These are phyloP conservation scores for Saxophila tyrrhenica DNA, from an alignment of 495 filamentous ascomycete genomes.

Conservation along the genomic window DNA sequence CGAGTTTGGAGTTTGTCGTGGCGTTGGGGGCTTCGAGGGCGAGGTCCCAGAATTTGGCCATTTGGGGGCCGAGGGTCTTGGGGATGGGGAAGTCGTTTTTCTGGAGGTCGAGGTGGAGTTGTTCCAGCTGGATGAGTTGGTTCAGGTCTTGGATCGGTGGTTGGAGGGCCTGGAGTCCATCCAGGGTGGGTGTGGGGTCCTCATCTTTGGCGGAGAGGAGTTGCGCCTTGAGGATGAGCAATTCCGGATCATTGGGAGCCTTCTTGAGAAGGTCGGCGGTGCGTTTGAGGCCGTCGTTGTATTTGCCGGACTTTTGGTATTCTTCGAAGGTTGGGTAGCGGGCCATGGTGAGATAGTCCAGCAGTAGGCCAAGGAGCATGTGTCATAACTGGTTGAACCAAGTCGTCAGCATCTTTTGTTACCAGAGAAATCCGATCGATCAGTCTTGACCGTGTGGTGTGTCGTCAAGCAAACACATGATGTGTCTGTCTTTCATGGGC, in stretches of 20 bases:
- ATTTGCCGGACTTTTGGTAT: constrained; percentile 11
- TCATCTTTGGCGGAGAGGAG: constrained; percentile 5
- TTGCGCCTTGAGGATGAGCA: constrained; percentile 9
- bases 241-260: constrained; percentile 6
- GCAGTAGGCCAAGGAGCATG: not conserved
- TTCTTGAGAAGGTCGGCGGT: constrained; percentile 12
- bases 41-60: constrained; percentile 15
- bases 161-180: not conserved
- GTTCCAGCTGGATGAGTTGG: constrained; percentile 3
- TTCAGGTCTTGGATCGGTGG: constrained; percentile 2
- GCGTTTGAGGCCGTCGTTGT: constrained; percentile 12
- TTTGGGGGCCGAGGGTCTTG: not conserved
- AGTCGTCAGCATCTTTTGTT: too few species aligned
- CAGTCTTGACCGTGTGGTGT: too few species aligned
- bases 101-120: constrained; percentile 1
- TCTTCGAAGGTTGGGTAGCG: constrained; percentile 19
- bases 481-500: too few species aligned
- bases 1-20: constrained; percentile 1
- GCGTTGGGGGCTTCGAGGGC: constrained; percentile 2
- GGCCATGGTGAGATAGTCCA: constrained; percentile 7
- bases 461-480: too few species aligned
- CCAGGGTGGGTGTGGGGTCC: not conserved
- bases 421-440: too few species aligned
- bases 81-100: constrained; percentile 2
- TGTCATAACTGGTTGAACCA: not conserved